Evolutionary conservation across 148 eudicot species (phyloP).

Genomic region (Fagopyrum tataricum): DNA sequence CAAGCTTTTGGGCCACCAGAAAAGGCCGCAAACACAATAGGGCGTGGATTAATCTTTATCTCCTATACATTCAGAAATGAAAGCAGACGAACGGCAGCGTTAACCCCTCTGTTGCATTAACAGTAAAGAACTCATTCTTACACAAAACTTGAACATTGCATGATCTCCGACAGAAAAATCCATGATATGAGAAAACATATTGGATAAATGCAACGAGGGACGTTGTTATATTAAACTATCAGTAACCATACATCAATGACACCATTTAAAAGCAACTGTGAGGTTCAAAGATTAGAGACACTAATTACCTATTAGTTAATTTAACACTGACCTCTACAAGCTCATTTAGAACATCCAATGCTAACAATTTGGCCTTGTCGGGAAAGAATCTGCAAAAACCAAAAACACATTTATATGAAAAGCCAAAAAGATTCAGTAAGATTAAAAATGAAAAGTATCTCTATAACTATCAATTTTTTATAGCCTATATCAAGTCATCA

Average conservation of each 20-base stretch:
- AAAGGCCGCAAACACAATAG: conserved; percentile 84
- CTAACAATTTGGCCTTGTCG: conserved; percentile 63
- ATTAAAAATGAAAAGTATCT: not conserved
- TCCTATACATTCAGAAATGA: conserved; percentile 39
- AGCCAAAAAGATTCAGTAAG: not conserved
- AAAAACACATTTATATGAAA: not conserved
- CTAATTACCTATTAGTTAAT: not conserved
- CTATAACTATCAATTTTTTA: not conserved
- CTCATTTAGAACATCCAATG: conserved; percentile 56
- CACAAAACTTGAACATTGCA: not conserved
- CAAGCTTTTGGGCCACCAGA: conserved; percentile 97
- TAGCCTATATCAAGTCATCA: not conserved
- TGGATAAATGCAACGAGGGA: not conserved
- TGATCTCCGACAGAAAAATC: not conserved
- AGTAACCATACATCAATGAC: not conserved
- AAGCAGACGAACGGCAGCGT: not conserved
- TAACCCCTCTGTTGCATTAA: not conserved
- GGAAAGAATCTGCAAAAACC: conserved; percentile 74
- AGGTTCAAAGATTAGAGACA: not conserved
- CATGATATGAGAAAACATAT: not conserved
- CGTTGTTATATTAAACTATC: not conserved
- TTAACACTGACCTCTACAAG: conserved; percentile 57
- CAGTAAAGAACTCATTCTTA: not conserved
- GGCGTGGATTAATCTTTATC: conserved; percentile 58
- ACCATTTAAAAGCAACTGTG: not conserved